Evolutionary conservation across 1,284 basidiomycete species (phyloP).

Genomic region (Amylostereum areolatum): DNA sequence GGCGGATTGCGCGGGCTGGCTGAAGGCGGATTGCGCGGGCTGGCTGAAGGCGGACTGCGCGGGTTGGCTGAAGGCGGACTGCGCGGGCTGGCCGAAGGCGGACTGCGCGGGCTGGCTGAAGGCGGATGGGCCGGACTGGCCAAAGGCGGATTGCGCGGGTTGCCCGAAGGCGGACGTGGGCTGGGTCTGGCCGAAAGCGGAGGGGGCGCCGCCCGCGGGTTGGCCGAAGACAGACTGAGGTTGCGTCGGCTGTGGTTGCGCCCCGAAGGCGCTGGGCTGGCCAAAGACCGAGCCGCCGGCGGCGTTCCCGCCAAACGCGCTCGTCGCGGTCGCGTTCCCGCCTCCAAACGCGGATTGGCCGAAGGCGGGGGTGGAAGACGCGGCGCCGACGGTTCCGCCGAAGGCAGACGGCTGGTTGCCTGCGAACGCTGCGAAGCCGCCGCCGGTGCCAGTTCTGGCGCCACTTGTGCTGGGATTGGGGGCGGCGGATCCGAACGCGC

Average conservation of each 20-base stretch:
- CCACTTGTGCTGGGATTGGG: constrained; percentile 15
- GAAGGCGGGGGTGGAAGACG: constrained; percentile 7
- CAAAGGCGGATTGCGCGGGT: constrained; percentile 15
- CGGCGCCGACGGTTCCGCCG: constrained; percentile 11
- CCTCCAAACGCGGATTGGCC: constrained; percentile 13
- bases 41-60: constrained; percentile 13
- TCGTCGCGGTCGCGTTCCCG: neutral
- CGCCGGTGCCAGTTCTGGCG: constrained; percentile 15
- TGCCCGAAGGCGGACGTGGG: constrained; percentile 2
- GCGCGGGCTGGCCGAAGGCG: constrained; percentile 5
- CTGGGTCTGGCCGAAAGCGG: neutral
- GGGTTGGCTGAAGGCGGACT: constrained; percentile 20
- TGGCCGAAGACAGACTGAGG: constrained; percentile 23
- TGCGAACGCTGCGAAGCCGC: constrained; percentile 29
- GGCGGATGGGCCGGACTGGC: constrained; percentile 17
- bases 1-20: constrained; percentile 2
- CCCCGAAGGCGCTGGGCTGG: constrained; percentile 16
- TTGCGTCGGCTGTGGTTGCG: constrained; percentile 3
- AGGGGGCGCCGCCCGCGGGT: constrained; percentile 11
- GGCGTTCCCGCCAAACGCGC: too few species aligned
- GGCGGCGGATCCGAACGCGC: constrained; percentile 15
- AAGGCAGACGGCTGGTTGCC: constrained; percentile 25
- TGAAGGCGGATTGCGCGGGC: constrained; percentile 13
- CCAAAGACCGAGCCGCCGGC: constrained; percentile 20
- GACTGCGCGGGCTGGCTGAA: constrained; percentile 18